Base-by-base conservation (phyloP, 78 protist genomes). In the Tieghemostelium lacteum region DNA sequence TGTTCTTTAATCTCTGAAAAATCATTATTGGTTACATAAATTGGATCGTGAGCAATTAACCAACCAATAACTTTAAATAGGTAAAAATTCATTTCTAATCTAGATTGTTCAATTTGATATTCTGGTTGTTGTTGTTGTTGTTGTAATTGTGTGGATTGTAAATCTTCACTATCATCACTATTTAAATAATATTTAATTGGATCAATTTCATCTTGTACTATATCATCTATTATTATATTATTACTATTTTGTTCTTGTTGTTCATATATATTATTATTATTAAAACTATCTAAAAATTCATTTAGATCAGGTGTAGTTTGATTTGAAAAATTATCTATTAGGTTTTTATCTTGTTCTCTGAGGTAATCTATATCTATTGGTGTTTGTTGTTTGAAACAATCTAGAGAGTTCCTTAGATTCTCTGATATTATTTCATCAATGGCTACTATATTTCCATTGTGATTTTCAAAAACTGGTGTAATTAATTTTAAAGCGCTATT, bases 61-160 rank as follows among this genome's bases (percentile, higher is more conserved):
- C 89, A 83, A 24, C 78, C 66, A 7, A 83, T 31, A 6, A 61
- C 71, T 69, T 49, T 83, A 55, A 69, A 69, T 5, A 83, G 42
- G 33, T 83, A 83, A 58, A 69, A 42, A 22, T 34, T 33, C 14
- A 49, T 29, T 37, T 67, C 58, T 42, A n/a, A n/a, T n/a, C n/a
- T n/a, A 45, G 10, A 10, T 14, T 45, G 52, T 45, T 45, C 52
- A 45, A 14, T 14, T 45, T 14, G n/a, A 14, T 45, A 10, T 14
- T 14, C n/a, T 10, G 52, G 10, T 45, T 6, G 52, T 14, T 6
- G 10, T 45, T 6, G 52, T 45, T 6, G 52, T 45, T 6, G 52
- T 45, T 14, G 10, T 45, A 10, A 45, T 45, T 6, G 10, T 14
- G 52, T 45, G 6, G 52, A 45, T 45, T 45, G n/a, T 45, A 10